Conservation (phyloP, 768 basidiomycete genomes). For the Leccinellum albellum region DNA sequence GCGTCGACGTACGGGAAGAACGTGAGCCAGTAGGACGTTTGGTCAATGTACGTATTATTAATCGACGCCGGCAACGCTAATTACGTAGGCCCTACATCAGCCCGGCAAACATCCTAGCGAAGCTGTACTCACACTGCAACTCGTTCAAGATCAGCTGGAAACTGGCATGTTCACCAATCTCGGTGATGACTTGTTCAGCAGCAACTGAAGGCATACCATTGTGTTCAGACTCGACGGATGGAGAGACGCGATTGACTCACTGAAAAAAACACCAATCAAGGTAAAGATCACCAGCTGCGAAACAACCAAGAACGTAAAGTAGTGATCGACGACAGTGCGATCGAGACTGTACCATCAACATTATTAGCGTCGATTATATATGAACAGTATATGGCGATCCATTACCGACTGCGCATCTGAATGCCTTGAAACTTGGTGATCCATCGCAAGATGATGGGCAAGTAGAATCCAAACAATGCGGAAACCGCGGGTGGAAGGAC, state of each 20-base stretch:
- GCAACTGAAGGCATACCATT: constrained; percentile 20
- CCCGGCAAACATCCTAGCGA: no score
- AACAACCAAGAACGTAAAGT: constrained; percentile 91
- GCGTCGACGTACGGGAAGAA: constrained; percentile 76
- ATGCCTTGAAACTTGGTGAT: constrained; percentile 68
- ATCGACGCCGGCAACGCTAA: constrained; percentile 69
- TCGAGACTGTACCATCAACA: constrained; percentile 62
- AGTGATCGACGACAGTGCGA: constrained; percentile 86
- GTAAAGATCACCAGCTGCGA: constrained; percentile 94
- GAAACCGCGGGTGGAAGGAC: constrained; percentile 88
- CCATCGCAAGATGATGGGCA: constrained; percentile 90
- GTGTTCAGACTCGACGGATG: background rate
- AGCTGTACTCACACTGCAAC: constrained; percentile 36
- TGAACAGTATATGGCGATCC: no score
- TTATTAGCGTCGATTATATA: background rate
- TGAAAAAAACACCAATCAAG: constrained; percentile 83
- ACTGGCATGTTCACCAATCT: constrained; percentile 47
- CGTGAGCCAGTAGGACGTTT: constrained; percentile 89
- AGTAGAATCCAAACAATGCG: constrained; percentile 82
- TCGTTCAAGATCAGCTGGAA: constrained; percentile 44
- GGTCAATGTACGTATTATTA: constrained; percentile 86
- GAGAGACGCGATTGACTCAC: constrained; percentile 39
- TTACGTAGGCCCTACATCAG: constrained; percentile 30
- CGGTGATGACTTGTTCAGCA: constrained; percentile 39
- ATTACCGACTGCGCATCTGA: constrained; percentile 29